A percentile compares a stretch with the other conserved stretches of the same genome.
phyloP scores from a whole-genome alignment of 768 basidiomycete species.

The Amanita rimosa region DNA sequence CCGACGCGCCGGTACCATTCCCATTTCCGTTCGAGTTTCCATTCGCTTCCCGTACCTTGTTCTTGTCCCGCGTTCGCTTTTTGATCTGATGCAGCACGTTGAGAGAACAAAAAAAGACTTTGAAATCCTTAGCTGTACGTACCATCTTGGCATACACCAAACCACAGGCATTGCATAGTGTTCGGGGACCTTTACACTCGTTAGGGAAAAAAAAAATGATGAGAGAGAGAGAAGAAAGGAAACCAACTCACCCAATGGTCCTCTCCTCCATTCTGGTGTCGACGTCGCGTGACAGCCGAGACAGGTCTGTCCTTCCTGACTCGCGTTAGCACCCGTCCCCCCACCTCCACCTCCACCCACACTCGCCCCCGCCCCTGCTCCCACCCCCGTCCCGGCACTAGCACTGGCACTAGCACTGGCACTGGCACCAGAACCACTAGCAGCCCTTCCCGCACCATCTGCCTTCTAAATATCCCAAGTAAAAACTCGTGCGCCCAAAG shows the following conservation, averaged over 20 bases:
- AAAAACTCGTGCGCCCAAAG: slow-evolving; percentile 1
- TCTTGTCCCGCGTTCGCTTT: slow-evolving; percentile 21
- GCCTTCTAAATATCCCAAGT: not conserved
- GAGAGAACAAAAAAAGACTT: not conserved
- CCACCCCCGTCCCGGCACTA: not conserved
- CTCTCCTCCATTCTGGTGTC: slow-evolving; percentile 81
- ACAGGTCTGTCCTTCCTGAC: slow-evolving; percentile 60
- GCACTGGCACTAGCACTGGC: slow-evolving; percentile 24
- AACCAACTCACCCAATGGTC: slow-evolving; percentile 63
- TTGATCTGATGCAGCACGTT: slow-evolving; percentile 16
- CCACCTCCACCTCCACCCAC: slow-evolving; percentile 30
- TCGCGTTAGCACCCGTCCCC: slow-evolving; percentile 19
- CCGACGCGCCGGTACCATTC: not conserved
- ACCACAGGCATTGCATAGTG: slow-evolving; percentile 79
- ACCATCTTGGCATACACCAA: slow-evolving; percentile 83
- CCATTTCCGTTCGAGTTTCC: slow-evolving; percentile 5
- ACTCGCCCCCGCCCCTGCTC: slow-evolving; percentile 3
- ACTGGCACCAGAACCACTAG: too few relatives aligned
- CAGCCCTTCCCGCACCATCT: not conserved
- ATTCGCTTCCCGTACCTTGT: slow-evolving; percentile 7
- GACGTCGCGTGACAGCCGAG: slow-evolving; percentile 75
- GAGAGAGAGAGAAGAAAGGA: slow-evolving; percentile 8
- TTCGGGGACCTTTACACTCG: slow-evolving; percentile 52
- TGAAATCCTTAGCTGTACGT: slow-evolving; percentile 14
- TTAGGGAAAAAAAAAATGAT: slow-evolving; percentile 6